phyloP scores from a whole-genome alignment of 208 protist species.

The Novymonas esmeraldas region DNA sequence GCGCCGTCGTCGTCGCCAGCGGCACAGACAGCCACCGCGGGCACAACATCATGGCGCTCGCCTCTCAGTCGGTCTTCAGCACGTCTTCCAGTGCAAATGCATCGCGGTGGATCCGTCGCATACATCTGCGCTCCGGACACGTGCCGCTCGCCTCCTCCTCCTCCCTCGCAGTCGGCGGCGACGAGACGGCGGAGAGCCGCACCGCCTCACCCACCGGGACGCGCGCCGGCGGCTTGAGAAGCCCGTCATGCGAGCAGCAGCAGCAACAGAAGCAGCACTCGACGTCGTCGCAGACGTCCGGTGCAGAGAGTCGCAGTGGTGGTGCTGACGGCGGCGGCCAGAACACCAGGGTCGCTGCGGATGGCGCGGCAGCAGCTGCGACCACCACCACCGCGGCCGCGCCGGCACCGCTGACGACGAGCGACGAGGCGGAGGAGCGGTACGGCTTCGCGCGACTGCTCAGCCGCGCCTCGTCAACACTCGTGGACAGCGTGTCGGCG shows the following conservation, averaged over 20 bases:
- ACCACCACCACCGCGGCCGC: too few species aligned
- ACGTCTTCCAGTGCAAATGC: neutral
- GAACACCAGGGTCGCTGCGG: too few species aligned
- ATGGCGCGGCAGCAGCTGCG: too few species aligned
- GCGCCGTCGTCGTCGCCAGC: too few species aligned
- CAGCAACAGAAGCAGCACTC: too few species aligned
- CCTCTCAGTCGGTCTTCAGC: neutral
- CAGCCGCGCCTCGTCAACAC: neutral
- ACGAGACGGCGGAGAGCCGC: neutral
- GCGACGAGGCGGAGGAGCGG: neutral
- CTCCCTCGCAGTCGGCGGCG: neutral
- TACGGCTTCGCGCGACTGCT: neutral
- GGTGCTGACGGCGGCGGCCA: too few species aligned
- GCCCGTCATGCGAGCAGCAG: too few species aligned
- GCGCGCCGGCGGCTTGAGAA: too few species aligned
- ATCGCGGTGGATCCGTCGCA: slow-evolving; percentile 1
- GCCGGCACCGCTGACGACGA: neutral
- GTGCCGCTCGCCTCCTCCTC: neutral
- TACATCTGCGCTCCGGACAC: neutral
- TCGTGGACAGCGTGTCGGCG: neutral
- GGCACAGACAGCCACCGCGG: too few species aligned
- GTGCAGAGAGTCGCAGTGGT: too few species aligned
- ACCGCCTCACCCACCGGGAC: too few species aligned
- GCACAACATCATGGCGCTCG: neutral
- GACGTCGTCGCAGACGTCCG: too few species aligned